These are phyloP conservation scores for Vitellaria paradoxa DNA, from an alignment of 179 eudicot genomes.

Conservation along the genomic window DNA sequence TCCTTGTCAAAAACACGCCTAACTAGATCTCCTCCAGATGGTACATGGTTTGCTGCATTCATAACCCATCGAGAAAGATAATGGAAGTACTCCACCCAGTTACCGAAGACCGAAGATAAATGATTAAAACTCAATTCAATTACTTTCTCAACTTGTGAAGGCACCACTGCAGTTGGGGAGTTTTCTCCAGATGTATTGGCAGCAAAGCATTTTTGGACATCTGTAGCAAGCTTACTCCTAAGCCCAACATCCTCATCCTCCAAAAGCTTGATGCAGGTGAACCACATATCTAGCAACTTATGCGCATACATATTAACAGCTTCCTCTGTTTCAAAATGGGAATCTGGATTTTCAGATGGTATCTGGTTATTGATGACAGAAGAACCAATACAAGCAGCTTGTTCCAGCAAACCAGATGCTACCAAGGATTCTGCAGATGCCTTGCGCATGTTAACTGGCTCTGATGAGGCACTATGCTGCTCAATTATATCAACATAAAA, in stretches of 20 bases:
- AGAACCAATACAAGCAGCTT: slow-evolving; percentile 54
- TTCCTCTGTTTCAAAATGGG: slow-evolving; percentile 28
- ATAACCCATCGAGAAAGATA: slow-evolving; percentile 62
- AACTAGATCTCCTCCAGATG: slow-evolving; percentile 68
- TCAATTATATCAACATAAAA: slow-evolving; percentile 54
- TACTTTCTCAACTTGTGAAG: slow-evolving; percentile 90
- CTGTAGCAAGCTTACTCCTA: slow-evolving; percentile 61
- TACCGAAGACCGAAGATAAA: slow-evolving; percentile 69
- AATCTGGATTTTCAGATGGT: slow-evolving; percentile 27
- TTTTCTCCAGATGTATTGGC: slow-evolving; percentile 26
- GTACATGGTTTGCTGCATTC: slow-evolving; percentile 47
- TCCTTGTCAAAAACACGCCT: slow-evolving; percentile 94
- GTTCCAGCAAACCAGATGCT: slow-evolving; percentile 79
- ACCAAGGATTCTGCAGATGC: slow-evolving; percentile 89
- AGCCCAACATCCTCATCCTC: slow-evolving; percentile 87
- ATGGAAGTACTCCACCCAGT: slow-evolving; percentile 64
- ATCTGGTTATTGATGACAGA: slow-evolving; percentile 30
- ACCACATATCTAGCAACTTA: slow-evolving; percentile 66
- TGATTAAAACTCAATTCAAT: slow-evolving; percentile 70
- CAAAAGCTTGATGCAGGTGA: slow-evolving; percentile 74
- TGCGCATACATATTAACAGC: slow-evolving; percentile 44
- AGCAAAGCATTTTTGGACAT: slow-evolving; percentile 62
- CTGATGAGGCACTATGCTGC: slow-evolving; percentile 67
- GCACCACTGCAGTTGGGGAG: slow-evolving; percentile 40
- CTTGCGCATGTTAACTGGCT: slow-evolving; percentile 72